Conservation (phyloP, 2,329 filamentous ascomycete species). For the Colletotrichum eleusines region DNA sequence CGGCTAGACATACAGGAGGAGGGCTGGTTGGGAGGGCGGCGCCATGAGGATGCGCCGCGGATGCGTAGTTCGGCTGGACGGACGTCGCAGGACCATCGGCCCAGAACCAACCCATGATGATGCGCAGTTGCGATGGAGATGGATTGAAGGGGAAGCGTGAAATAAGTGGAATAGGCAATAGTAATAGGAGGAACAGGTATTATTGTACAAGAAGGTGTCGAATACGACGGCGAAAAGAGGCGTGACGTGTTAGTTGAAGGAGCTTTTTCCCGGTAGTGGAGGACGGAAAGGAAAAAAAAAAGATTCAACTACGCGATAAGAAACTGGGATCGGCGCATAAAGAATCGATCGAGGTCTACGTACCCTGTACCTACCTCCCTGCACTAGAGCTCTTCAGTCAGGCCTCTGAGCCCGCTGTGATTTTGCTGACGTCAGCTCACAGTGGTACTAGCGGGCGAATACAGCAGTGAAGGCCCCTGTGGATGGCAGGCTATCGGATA, state of each 20-base stretch:
- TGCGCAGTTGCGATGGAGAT: constrained; percentile 23
- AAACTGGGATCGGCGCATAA: constrained; percentile 20
- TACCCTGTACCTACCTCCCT: no score
- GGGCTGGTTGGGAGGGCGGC: constrained; percentile 42
- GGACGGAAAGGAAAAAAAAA: constrained; percentile 17
- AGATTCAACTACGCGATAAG: constrained; percentile 34
- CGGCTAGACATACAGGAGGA: constrained; percentile 56
- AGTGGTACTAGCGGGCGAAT: neutral
- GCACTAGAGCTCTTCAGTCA: neutral
- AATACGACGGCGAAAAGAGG: neutral
- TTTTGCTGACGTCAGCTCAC: neutral
- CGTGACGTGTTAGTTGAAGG: neutral
- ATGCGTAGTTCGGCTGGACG: constrained; percentile 38
- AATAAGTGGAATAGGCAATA: neutral
- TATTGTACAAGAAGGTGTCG: constrained; percentile 11
- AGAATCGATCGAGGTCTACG: constrained; percentile 3
- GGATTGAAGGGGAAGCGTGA: neutral
- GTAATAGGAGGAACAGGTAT: constrained; percentile 5
- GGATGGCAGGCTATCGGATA: constrained; percentile 29
- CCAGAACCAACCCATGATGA: constrained; percentile 77
- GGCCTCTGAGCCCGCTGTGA: neutral
- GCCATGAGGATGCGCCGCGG: constrained; percentile 44
- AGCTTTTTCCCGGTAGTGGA: neutral
- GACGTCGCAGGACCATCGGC: constrained; percentile 60
- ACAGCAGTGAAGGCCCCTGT: constrained; percentile 15